A percentile compares a stretch with the other conserved stretches of the same genome.
Conservation (phyloP, 73 alveolate species). For the Uronychia setigera region DNA sequence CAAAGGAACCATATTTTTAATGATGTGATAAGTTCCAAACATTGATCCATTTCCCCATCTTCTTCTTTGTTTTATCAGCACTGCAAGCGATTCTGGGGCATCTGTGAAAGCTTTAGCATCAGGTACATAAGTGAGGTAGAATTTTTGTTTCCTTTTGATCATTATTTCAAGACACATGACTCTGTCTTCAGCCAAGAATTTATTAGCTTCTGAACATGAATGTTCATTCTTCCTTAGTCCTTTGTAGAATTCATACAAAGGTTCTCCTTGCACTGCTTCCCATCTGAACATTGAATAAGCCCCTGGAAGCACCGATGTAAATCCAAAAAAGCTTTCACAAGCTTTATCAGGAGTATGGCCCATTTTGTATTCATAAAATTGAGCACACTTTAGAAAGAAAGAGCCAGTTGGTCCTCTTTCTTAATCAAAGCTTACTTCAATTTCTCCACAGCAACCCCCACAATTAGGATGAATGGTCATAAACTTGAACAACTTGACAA, state of each 20-base stretch:
- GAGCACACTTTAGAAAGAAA: constrained; percentile 28
- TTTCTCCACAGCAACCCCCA: constrained; percentile 71
- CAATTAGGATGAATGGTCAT: constrained; percentile 14
- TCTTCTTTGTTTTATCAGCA: constrained; percentile 16
- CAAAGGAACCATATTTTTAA: constrained; percentile 26
- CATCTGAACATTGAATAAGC: constrained; percentile 62
- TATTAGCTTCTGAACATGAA: constrained; percentile 54
- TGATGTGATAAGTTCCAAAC: constrained; percentile 40
- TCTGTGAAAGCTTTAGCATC: constrained; percentile 63
- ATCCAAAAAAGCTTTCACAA: constrained; percentile 51
- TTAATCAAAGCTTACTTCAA: constrained; percentile 35
- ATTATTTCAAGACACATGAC: constrained; percentile 64
- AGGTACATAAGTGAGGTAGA: constrained; percentile 44
- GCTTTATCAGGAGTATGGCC: constrained; percentile 53
- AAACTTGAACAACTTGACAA: constrained; percentile 22
- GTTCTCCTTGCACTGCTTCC: constrained; percentile 60
- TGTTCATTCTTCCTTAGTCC: constrained; percentile 38
- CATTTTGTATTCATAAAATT: constrained; percentile 55
- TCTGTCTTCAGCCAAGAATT: constrained; percentile 68
- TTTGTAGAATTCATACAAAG: constrained; percentile 41
- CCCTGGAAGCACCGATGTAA: constrained; percentile 56
- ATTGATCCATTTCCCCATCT: constrained; percentile 64
- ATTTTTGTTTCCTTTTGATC: constrained; percentile 8
- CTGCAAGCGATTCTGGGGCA: constrained; percentile 42
- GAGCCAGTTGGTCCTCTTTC: neutral